Evolutionary conservation across 768 basidiomycete genomes (phyloP), one percentile per base, ranked within the genome.

Genomic region (Suillus plorans): DNA sequence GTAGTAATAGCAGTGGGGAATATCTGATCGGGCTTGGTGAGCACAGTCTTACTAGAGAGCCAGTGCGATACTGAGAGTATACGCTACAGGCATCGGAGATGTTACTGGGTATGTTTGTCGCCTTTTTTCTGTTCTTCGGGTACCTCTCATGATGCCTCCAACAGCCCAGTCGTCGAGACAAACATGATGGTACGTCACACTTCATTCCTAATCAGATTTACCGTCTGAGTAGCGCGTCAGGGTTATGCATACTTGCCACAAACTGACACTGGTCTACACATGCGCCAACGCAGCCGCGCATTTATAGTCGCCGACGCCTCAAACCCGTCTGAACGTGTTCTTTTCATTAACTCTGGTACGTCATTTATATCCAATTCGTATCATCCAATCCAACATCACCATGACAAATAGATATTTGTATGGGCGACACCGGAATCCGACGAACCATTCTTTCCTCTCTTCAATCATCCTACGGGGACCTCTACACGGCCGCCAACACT

Each of bases 391-490:
- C 42, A 44, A 65, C 88, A 16, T 4, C 5, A 25, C 22, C 25
- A 0, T 16, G 16, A 25, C 37, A 58, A 58, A 25, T 12, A 58
- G 91, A 94, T 72, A 91, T 92, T 60, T 89, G 86, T 49, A 91
- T 92, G 89, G 91, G 91, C 13, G 92, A 92, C 74, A 86, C 85
- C 3, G 91, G 90, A 31, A 78, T 91, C 44, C 87, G 91, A 39
- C 86, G 90, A 34, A 84, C 85, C 16, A 86, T 94, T 68, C 82
- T 93, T 36, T 72, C 80, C 5, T 76, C 83, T 47, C 81, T 93
- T 12, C 81, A 86, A 8, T 67, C 80, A 12, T 76, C 82, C 52
- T 90, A 84, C 71, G 85, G 88, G 2, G 86, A 85, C 1, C 65
- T 92, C 1, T 94, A 92, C 76, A 85, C 80, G 13, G 77, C 88